Conservation (phyloP, 352 stramenopile species). For the Globisporangium recalcitrans region DNA sequence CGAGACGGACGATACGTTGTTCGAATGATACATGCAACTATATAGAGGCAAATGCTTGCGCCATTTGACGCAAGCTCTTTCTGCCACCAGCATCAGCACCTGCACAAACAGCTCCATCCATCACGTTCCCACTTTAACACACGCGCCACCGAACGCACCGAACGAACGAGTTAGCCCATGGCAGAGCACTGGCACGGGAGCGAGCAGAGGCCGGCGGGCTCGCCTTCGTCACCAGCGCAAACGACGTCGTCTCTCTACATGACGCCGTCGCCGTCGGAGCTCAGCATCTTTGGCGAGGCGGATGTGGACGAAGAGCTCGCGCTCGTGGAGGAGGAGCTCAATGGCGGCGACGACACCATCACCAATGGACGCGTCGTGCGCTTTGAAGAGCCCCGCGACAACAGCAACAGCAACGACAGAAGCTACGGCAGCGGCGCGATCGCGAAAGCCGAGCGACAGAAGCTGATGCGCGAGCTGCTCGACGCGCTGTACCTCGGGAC, state of each 20-base stretch:
- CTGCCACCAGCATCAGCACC: too few relatives aligned
- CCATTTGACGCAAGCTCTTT: too few relatives aligned
- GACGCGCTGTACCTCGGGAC: conserved; percentile 69
- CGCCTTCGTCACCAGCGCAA: too few relatives aligned
- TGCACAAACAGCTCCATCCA: too few relatives aligned
- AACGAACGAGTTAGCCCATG: background rate
- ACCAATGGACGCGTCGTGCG: conserved; percentile 9
- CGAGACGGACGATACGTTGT: too few relatives aligned
- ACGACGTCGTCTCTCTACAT: conserved; percentile 7
- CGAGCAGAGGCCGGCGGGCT: background rate
- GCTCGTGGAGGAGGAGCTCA: conserved; percentile 9
- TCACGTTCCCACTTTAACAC: too few relatives aligned
- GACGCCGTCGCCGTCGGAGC: conserved; percentile 30
- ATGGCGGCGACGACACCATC: conserved; percentile 8
- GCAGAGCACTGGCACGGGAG: background rate
- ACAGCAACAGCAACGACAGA: conserved; percentile 1
- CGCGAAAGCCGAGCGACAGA: conserved; percentile 21
- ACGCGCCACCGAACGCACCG: too few relatives aligned
- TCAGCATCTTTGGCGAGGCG: conserved; percentile 31
- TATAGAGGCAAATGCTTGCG: too few relatives aligned
- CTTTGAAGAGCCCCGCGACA: background rate
- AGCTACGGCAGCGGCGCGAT: background rate
- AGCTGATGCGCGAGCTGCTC: conserved; percentile 49
- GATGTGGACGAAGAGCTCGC: conserved; percentile 19
- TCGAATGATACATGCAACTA: too few relatives aligned